Base-by-base conservation (phyloP, 2,329 filamentous ascomycete species). In the Phyllachora maydis region DNA sequence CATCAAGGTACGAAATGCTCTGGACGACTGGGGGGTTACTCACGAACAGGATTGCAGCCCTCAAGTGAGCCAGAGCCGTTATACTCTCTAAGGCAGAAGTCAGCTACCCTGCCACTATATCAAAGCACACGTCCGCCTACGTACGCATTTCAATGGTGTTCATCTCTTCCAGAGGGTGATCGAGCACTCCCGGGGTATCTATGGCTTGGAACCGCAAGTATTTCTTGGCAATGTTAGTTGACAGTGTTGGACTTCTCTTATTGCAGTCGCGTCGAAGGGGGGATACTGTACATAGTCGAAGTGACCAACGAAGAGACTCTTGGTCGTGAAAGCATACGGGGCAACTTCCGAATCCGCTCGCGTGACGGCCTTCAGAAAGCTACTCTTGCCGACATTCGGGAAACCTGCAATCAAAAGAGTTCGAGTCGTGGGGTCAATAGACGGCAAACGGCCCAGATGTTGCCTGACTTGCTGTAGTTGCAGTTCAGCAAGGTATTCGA, bases 91-190 rank as follows among this genome's bases (percentile, higher is more conserved):
- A n/a, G n/a, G n/a, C n/a, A n/a, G n/a, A n/a, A n/a, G n/a, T n/a
- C n/a, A n/a, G n/a, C n/a, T n/a, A n/a, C n/a, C n/a, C n/a, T n/a
- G n/a, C n/a, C n/a, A n/a, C n/a, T n/a, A n/a, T n/a, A n/a, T n/a
- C n/a, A n/a, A n/a, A n/a, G n/a, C n/a, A n/a, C n/a, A n/a, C n/a
- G n/a, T n/a, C n/a, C n/a, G n/a, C n/a, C n/a, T n/a, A n/a, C n/a
- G n/a, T n/a, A 59, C 95, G 88, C 81, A 95, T 95, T 53, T 98
- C 88, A 43, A 98, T 98, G 4, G 88, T 95, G 55, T 93, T 92
- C 88, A 95, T 98, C 56, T 95, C 88, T 52, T 95, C 88, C 6
- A 98, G 67, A 17, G 85, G 83, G 47, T 98, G 88, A 39, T 98
- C 88, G 30, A 98, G 57, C 36, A 98, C 92, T 59, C 88, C 88